Conservation (phyloP, 1,139 yeast genomes). For the Suzukiozyma palmioleophila region DNA sequence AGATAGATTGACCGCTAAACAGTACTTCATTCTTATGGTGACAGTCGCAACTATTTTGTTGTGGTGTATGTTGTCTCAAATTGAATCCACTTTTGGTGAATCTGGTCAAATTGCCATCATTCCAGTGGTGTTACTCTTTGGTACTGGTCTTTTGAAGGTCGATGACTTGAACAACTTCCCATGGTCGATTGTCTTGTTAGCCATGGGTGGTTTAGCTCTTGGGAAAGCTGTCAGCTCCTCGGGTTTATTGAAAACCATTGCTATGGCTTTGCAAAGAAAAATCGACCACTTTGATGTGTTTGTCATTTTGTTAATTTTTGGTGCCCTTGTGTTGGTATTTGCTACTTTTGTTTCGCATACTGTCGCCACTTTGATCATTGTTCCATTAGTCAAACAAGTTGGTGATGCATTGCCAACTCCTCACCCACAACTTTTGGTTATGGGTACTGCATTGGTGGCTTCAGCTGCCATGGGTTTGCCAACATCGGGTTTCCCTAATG, state of each 20-base stretch:
- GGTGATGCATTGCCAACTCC: conserved; percentile 72
- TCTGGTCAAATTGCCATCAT: conserved; percentile 85
- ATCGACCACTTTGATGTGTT: conserved; percentile 63
- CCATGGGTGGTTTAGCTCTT: conserved; percentile 94
- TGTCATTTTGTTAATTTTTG: conserved; percentile 69
- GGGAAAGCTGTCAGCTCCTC: conserved; percentile 91
- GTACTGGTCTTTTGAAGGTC: conserved; percentile 75
- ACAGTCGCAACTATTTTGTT: conserved; percentile 67
- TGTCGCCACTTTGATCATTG: conserved; percentile 87
- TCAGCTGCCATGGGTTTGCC: conserved; percentile 96
- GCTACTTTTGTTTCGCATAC: conserved; percentile 96
- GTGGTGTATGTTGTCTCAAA: conserved; percentile 76
- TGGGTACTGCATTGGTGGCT: conserved; percentile 81
- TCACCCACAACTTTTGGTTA: conserved; percentile 68
- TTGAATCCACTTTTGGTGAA: conserved; percentile 73
- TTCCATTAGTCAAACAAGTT: conserved; percentile 83
- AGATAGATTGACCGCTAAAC: conserved; percentile 69
- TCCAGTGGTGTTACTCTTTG: conserved; percentile 81
- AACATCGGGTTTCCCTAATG: conserved; percentile 95
- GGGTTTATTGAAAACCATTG: conserved; percentile 77
- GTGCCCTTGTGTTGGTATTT: conserved; percentile 69
- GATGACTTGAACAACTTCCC: conserved; percentile 91
- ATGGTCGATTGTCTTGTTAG: conserved; percentile 89
- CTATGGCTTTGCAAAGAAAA: conserved; percentile 56
- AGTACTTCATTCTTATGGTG: conserved; percentile 63